Conservation (phyloP, 352 stramenopile species). For the Phytophthora tubulina region DNA sequence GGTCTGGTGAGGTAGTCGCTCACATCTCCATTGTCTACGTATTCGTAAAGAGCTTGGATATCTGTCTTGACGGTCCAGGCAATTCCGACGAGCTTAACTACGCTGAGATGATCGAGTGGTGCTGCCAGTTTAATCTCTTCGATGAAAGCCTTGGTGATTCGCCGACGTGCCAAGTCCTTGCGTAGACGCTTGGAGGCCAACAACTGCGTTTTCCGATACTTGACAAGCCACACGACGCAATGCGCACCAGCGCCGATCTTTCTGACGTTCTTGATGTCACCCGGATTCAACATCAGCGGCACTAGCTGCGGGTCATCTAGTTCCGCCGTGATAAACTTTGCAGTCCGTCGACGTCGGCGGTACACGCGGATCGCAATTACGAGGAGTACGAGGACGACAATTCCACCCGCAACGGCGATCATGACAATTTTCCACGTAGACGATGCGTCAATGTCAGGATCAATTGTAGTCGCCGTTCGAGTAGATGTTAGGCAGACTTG, state of each 20-base stretch:
- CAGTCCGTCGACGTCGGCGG: slow-evolving; percentile 34
- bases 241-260: slow-evolving; percentile 43
- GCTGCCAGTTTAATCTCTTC: slow-evolving; percentile 63
- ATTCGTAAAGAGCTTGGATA: slow-evolving; percentile 71
- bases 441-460: slow-evolving; percentile 11
- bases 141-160: slow-evolving; percentile 55
- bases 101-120: slow-evolving; percentile 54
- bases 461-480: slow-evolving; percentile 1
- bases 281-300: slow-evolving; percentile 48
- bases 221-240: slow-evolving; percentile 51
- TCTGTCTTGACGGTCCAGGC: slow-evolving; percentile 63
- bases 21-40: slow-evolving; percentile 66
- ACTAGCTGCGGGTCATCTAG: slow-evolving; percentile 50
- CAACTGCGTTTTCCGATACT: slow-evolving; percentile 46
- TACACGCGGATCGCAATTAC: slow-evolving; percentile 18
- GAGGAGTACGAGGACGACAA: slow-evolving; percentile 19
- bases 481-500: slow-evolving; percentile 40
- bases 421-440: slow-evolving; percentile 21
- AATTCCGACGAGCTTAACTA: slow-evolving; percentile 63
- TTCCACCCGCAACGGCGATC: slow-evolving; percentile 13
- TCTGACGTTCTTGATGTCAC: slow-evolving; percentile 54
- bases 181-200: slow-evolving; percentile 57
- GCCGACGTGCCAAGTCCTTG: slow-evolving; percentile 39
- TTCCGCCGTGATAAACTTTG: slow-evolving; percentile 36
- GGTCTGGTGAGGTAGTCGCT: slow-evolving; percentile 43